Base-by-base conservation (phyloP, 164 flowering plant species). In the Dillenia turbinata region DNA sequence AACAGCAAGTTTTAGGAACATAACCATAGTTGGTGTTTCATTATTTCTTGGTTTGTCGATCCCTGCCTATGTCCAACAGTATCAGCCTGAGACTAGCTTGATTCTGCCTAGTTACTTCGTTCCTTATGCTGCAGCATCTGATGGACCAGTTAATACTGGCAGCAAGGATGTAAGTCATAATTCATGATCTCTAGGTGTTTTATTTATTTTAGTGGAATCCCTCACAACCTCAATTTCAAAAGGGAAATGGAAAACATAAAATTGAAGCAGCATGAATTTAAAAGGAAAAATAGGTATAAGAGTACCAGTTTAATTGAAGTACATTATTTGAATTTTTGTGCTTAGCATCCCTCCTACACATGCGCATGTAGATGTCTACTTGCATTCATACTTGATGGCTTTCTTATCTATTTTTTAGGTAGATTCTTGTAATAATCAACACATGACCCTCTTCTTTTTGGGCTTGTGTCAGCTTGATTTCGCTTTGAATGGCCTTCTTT, bases 51-150 rank as follows among this genome's bases (percentile, higher is more conserved):
- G 92, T 24, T 69, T 90, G 45, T 88, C 98, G 3, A 68, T 90
- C 61, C 97, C 98, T 57, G 83, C 98, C 10, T 93, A 93, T 75
- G 58, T 93, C 65, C 96, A 93, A 63, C 97, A 90, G 66, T 90
- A 87, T 71, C 80, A 79, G 57, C 85, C 89, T 0, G 68, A 69
- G 15, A 40, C 88, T 51, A 78, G 70, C 78, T 59, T 90, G 60
- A 80, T 90, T 11, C 69, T 93, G 45, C 98, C 97, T 19, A 74
- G 96, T 66, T 90, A 93, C 71, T 73, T 87, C 22, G 63, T 88
- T 70, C 87, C 98, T 15, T 93, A 72, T 65, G 79, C 83, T 26
- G 94, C 97, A 10, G 92, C 96, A 58, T 93, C 97, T 46, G 72
- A 71, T 70, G 98, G 98, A 65, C 98, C 97, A 9, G 72, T 84